Base-by-base conservation (phyloP, 1,284 basidiomycete genomes). In the Pholiota adiposa region DNA sequence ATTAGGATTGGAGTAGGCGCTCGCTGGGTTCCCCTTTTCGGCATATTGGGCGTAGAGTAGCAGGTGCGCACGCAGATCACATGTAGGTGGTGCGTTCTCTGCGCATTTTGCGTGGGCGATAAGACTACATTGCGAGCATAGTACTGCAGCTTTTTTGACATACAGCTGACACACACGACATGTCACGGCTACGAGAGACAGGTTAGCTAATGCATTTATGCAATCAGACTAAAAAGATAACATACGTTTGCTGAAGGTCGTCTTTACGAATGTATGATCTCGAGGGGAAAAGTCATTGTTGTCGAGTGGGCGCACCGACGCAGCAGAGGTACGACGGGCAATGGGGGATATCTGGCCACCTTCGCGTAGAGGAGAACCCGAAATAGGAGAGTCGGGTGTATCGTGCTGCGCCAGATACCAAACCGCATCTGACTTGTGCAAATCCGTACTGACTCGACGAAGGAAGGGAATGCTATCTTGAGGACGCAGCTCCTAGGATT, bases 391-490 rank as follows among this genome's bases (percentile, higher is more conserved):
- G 23, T 86, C 85, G 1, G 81, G 77, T 65, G 79, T 74, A 54
- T 89, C 87, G 51, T 87, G 69, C 65, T 83, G 72, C 60, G 74
- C 79, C 9, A 89, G 76, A 65, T 83, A 83, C 54, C 83, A 84
- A 51, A 83, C 77, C 44, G 79, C 81, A 51, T 91, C 89, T 27
- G 84, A 79, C 69, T 90, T 89, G 60, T 92, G 89, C 56, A 93
- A 73, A 67, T 96, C 94, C 61, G 88, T 83, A 72, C 93, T 96
- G 71, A 97, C 90, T 3, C 96, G 88, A 18, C 93, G 89, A 21
- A 97, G 79, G 81, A 97, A 97, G 3, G 96, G 96, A 36, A 98
- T 92, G 67, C 93, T 96, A 69, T 98, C 96, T 72, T 97, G 93
- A 36, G 90, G 90, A 19, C 92, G 89, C 21, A 95, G 75, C 62